Base-by-base conservation (phyloP, 129 eudicot species). In the Apium graveolens region DNA sequence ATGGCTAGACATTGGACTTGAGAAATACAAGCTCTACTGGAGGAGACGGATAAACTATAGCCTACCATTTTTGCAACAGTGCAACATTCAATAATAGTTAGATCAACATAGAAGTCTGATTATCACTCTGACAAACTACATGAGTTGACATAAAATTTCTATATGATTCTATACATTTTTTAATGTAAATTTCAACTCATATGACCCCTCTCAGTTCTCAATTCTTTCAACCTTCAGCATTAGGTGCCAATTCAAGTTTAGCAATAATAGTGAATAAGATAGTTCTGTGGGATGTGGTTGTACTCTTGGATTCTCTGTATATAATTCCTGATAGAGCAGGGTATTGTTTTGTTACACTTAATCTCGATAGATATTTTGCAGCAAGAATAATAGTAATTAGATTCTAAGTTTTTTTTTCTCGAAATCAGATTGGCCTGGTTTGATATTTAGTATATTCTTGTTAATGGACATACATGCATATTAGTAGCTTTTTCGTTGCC, bases 1-100 rank as follows among this genome's bases (percentile, higher is more conserved):
- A 38, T 96, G 99, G 99, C 81, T 96, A 81, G 97, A 89, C 84
- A 89, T 89, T 60, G 97, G 97, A 31, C 73, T 92, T 20, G 88
- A 86, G 24, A 88, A 85, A 82, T 89, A 90, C 87, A 92, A 92
- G 86, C 79, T 65, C 17, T 89, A 87, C 49, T 96, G 99, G 99
- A 85, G 84, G 76, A 87, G 86, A 80, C 85, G 90, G 53, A 86
- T 96, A 72, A 82, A 89, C 11, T 92, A 72, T 75, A 86, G 86
- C 49, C 90, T 90, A 84, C 99, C 97, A 8, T 87, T 86, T 80
- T 76, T 96, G 81, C 99, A 90, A 80, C 97, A 89, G 65, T 96
- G 99, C 87, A 95, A 95, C 78, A 84, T 90, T 49, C 95, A 90
- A 26, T 55, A 60, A 62, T 89, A 82, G 85, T 84, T 73, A 80